Evolutionary conservation across 202 grass and related monocot species (phyloP), one percentile per base, ranked within the genome.

Genomic region (Thinopyrum obtusiflorum): DNA sequence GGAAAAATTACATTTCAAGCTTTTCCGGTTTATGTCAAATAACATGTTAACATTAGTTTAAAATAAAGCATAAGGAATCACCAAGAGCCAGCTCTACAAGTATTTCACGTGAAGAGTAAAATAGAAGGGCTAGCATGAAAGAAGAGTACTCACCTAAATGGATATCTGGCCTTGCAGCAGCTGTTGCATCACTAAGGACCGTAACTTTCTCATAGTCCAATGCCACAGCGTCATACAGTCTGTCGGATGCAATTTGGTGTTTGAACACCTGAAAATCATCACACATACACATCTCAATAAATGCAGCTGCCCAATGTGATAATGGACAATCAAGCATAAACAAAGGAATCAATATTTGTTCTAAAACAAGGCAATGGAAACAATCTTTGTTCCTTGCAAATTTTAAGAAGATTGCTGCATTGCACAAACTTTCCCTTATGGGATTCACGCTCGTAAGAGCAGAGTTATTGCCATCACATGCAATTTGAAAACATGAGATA

Each of bases 171-270:
- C 91, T 86, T 51, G 90, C 88, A 78, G 93, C 97, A 85, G 97
- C 93, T 75, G 93, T 96, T 75, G 97, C 91, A 76, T 98, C 93
- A 85, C 81, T 88, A 82, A 98, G 89, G 62, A 98, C 91, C 0
- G 68, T 91, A 73, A 98, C 80, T 89, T 89, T 84, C 68, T 91
- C 76, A 64, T 98, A 98, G 76, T 98, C 93, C 39, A 96, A 31
- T 53, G 90, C 90, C 60, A 98, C 82, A 85, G 92, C 97, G 88
- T 98, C 97, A 49, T 91, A 98, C 88, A 13, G 93, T 96, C 80
- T 98, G 96, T 26, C 93, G 87, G 18, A 96, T 98, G 78, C 93
- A 96, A 86, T 95, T 96, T 76, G 96, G 96, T 68, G 93, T 98
- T 87, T 98, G 96, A 88, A 98, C 86, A 13, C 96, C 93, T 98